phyloP scores from a whole-genome alignment of 2,329 filamentous ascomycete species.

The Daldinia sp. region DNA sequence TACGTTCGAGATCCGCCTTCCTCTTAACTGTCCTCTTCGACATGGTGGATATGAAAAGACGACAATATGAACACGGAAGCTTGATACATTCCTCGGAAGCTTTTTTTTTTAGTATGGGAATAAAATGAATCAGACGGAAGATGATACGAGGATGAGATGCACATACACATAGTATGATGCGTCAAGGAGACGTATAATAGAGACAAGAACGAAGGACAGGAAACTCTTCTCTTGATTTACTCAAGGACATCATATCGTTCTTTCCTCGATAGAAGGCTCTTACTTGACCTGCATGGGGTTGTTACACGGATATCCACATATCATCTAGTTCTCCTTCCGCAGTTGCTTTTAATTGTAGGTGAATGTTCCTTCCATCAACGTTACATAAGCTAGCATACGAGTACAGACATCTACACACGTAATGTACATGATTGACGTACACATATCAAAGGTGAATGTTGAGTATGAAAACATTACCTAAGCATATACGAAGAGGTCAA shows the following conservation, averaged over 20 bases:
- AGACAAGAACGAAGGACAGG: not conserved
- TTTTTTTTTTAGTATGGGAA: not conserved
- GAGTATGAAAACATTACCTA: too few relatives aligned
- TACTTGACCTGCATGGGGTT: not conserved
- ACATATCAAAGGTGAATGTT: too few relatives aligned
- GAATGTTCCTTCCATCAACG: not conserved
- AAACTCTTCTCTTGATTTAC: not conserved
- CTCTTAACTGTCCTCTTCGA: slow-evolving; percentile 41
- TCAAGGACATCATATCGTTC: not conserved
- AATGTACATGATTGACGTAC: too few relatives aligned
- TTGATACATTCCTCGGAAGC: not conserved
- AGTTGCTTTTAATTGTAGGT: not conserved
- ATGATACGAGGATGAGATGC: not conserved
- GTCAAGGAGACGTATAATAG: not conserved
- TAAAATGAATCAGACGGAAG: not conserved
- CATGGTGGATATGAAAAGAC: slow-evolving; percentile 26
- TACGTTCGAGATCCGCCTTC: slow-evolving; percentile 32
- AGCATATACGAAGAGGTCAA: not conserved
- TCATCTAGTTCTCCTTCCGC: not conserved
- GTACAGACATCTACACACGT: too few relatives aligned
- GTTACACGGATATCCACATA: not conserved
- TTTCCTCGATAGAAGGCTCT: not conserved
- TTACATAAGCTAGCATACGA: too few relatives aligned
- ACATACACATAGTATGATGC: not conserved
- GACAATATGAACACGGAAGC: not conserved